Percentiles rank a stretch among this genome's conserved stretches.
Conservation (phyloP, 441 rosid species). For the Populus hybrid region DNA sequence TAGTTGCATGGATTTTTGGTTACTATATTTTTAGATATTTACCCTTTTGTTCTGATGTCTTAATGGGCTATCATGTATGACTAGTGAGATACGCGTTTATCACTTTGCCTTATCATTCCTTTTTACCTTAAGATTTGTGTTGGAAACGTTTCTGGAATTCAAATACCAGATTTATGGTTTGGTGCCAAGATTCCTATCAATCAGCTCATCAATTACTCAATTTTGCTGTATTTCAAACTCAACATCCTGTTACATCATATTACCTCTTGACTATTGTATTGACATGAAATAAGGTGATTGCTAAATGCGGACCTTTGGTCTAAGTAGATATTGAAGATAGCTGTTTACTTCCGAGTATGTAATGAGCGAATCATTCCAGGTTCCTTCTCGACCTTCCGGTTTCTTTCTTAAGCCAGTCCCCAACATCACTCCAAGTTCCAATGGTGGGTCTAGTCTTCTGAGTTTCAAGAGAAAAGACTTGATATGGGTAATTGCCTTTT, state of each 20-base stretch:
- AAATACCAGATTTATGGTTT: neutral
- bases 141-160: neutral
- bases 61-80: neutral
- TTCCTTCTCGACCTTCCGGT: conserved; percentile 74
- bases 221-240: neutral
- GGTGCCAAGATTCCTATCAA: neutral
- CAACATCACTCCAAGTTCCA: conserved; percentile 50
- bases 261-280: neutral
- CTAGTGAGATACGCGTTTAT: neutral
- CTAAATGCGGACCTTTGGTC: neutral
- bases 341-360: conserved; percentile 17
- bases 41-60: neutral
- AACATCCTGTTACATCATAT: neutral
- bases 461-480: conserved; percentile 76
- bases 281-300: neutral
- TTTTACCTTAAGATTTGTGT: neutral
- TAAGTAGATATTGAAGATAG: neutral
- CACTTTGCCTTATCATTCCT: neutral
- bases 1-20: neutral
- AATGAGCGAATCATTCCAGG: conserved; percentile 48
- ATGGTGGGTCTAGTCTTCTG: conserved; percentile 60
- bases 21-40: neutral
- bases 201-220: neutral
- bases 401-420: conserved; percentile 89
- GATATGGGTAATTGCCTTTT: conserved; percentile 64